Conservation (phyloP, 2,329 filamentous ascomycete species). For the Elsinoe arachidis region DNA sequence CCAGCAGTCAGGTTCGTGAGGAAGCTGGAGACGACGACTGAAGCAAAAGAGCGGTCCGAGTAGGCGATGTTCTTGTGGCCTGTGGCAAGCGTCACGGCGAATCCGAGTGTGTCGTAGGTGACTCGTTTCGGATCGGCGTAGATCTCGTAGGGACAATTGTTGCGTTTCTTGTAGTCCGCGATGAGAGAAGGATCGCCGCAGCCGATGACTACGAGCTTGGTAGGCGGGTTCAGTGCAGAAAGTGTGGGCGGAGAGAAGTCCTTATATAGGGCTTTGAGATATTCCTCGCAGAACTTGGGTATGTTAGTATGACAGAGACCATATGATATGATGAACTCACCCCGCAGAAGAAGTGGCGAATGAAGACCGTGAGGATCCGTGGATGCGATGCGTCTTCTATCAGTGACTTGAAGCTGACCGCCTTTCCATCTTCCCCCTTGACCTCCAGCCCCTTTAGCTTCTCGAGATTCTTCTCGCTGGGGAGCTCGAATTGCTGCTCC, state of each 20-base stretch:
- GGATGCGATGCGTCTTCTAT: conserved; percentile 18
- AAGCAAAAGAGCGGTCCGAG: conserved; percentile 16
- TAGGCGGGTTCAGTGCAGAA: conserved; percentile 19
- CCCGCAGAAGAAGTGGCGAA: conserved; percentile 35
- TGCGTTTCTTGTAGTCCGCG: conserved; percentile 24
- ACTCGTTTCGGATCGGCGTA: conserved; percentile 26
- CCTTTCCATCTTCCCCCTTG: conserved; percentile 19
- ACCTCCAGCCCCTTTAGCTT: background rate
- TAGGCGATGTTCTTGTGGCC: conserved; percentile 24
- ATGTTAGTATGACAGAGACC: background rate
- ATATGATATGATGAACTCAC: conserved; percentile 19
- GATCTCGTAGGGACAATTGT: conserved; percentile 24
- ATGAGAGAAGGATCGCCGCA: conserved; percentile 27
- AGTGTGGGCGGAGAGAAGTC: conserved; percentile 20
- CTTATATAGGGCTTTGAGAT: conserved; percentile 23
- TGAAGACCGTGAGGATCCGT: conserved; percentile 30
- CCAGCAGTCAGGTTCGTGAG: conserved; percentile 18
- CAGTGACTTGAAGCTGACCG: conserved; percentile 22
- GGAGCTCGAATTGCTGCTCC: background rate
- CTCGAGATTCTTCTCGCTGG: conserved; percentile 4
- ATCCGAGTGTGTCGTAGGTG: conserved; percentile 26
- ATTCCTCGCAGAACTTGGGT: conserved; percentile 27
- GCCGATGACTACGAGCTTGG: conserved; percentile 27
- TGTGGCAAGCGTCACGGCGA: conserved; percentile 22
- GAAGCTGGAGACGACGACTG: conserved; percentile 17